Evolutionary conservation across 1,284 basidiomycete genomes (phyloP).

Genomic region (Austroboletus rostrupii): DNA sequence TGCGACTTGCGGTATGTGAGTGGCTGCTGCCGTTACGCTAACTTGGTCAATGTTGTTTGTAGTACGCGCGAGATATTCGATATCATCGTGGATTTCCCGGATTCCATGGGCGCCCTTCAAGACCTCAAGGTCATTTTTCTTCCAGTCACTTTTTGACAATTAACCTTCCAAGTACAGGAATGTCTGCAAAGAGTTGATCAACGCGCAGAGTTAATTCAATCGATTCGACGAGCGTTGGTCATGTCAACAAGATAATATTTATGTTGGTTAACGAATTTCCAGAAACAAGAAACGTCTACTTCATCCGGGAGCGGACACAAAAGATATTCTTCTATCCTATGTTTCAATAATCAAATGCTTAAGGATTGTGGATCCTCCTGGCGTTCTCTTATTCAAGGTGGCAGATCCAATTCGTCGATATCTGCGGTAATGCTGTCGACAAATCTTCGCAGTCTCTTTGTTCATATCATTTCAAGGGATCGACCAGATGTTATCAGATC

Average conservation of each 20-base stretch:
- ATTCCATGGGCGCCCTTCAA: constrained; percentile 80
- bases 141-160: not conserved
- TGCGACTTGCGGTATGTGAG: constrained; percentile 74
- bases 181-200: constrained; percentile 79
- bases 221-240: constrained; percentile 67
- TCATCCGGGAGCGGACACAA: constrained; percentile 95
- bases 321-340: constrained; percentile 88
- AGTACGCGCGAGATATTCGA: constrained; percentile 91
- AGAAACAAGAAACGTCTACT: constrained; percentile 86
- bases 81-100: constrained; percentile 92
- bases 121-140: constrained; percentile 71
- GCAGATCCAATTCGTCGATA: constrained; percentile 88
- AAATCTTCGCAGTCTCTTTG: not conserved
- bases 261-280: constrained; percentile 4
- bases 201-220: constrained; percentile 63
- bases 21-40: not conserved
- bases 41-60: constrained; percentile 2
- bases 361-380: constrained; percentile 86
- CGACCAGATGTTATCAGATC: constrained; percentile 88
- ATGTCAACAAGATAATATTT: not conserved
- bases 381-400: constrained; percentile 88
- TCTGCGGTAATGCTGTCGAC: constrained; percentile 53
- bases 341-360: constrained; percentile 93
- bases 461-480: constrained; percentile 44
- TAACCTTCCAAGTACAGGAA: constrained; percentile 41